A percentile compares a stretch with the other conserved stretches of the same genome.
Evolutionary conservation across 371 early-diverging fungal species (phyloP).

Genomic region (Lichtheimia ramosa): DNA sequence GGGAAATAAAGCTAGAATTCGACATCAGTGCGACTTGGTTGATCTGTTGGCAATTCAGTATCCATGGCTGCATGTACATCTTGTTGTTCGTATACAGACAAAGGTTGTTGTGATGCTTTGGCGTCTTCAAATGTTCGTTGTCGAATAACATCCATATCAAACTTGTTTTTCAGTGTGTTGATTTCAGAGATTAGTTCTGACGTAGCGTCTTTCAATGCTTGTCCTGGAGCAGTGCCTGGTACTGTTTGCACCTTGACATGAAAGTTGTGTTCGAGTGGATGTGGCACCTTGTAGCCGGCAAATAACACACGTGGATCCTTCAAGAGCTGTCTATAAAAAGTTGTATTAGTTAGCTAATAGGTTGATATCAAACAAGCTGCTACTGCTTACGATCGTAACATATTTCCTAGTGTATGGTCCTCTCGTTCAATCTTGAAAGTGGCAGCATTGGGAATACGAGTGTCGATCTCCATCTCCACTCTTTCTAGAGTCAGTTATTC

Average conservation of each 20-base stretch:
- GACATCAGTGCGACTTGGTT: not conserved
- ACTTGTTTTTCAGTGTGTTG: conserved; percentile 80
- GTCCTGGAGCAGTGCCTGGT: conserved; percentile 79
- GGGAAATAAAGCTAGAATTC: not conserved
- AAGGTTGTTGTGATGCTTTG: conserved; percentile 31
- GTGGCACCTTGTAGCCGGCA: conserved; percentile 97
- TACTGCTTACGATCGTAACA: conserved; percentile 78
- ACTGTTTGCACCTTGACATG: conserved; percentile 91
- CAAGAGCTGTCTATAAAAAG: conserved; percentile 72
- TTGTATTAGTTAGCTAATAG: not conserved
- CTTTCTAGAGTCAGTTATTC: conserved; percentile 30
- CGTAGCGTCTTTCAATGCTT: conserved; percentile 79
- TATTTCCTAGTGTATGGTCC: conserved; percentile 97
- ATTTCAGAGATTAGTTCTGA: conserved; percentile 79
- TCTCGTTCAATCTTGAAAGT: conserved; percentile 93
- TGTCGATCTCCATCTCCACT: conserved; percentile 83
- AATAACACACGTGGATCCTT: conserved; percentile 93
- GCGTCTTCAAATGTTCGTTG: conserved; percentile 48
- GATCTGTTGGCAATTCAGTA: not conserved
- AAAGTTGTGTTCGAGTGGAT: conserved; percentile 94
- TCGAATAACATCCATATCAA: conserved; percentile 66
- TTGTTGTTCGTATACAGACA: conserved; percentile 21
- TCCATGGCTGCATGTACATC: not conserved
- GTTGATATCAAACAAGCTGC: no score
- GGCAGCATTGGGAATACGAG: conserved; percentile 93